Base-by-base conservation (phyloP, 176 grass and related monocot genomes). In the Zizania latifolia region DNA sequence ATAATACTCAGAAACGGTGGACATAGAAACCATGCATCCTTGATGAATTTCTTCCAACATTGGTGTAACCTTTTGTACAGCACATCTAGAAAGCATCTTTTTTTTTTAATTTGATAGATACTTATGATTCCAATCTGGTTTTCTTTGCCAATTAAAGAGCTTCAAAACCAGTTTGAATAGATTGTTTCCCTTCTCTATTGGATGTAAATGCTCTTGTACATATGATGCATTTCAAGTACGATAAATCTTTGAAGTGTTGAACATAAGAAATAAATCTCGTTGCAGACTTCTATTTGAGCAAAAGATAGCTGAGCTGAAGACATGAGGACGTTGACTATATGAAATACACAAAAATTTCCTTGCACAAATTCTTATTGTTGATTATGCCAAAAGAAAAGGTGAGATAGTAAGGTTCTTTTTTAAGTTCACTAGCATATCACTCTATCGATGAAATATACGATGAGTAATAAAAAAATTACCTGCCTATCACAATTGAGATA, bases 1-100 rank as follows among this genome's bases (percentile, higher is more conserved):
- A 62, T 3, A 75, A 1, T 70, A 65, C 64, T 58, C 32, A 71
- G 1, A 90, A 85, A 23, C 21, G 80, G 74, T 87, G 87, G 87
- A 82, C 54, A 82, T 87, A 90, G 63, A 53, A 53, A 2, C n/a
- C 4, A 12, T 29, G 57, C 64, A 80, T 68, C 33, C 30, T 83
- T 56, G 31, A 32, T 19, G 57, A 58, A 48, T 13, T 62, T 56
- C 21, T 34, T 76, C 15, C n/a, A 24, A 40, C 34, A 67, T 44
- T 84, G 59, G 10, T 78, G 36, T 68, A 53, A 39, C 26, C 22
- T 81, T 66, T 71, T 82, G 61, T 86, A 86, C 65, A 82, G 57
- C 1, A 68, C 27, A 74, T 60, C 35, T 32, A 43, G 62, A 69
- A 79, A 78, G 2, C 13, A 44, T 39, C 31, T 14, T 2, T 8